Conservation (phyloP, 2,329 filamentous ascomycete species). For the Oidium heveae region DNA sequence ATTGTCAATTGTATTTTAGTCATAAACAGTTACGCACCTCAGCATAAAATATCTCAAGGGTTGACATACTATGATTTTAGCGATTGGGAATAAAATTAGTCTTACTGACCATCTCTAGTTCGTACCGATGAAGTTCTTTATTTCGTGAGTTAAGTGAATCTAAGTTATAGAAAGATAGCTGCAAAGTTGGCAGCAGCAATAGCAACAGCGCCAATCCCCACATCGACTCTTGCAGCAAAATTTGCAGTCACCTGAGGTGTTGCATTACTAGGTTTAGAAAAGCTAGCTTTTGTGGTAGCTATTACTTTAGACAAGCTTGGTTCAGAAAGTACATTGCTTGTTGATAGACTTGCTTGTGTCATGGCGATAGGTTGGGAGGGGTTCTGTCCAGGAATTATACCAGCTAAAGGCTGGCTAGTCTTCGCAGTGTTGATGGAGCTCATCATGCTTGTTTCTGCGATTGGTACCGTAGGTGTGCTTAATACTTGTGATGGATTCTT, state of each 20-base stretch:
- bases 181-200: slow-evolving; percentile 3
- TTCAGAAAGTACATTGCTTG: slow-evolving; percentile 1
- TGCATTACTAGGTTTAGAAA: slow-evolving; percentile 1
- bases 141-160: too few relatives aligned
- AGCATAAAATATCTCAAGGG: too few relatives aligned
- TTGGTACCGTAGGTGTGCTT: neutral
- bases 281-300: slow-evolving; percentile 1
- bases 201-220: slow-evolving; percentile 8
- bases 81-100: too few relatives aligned
- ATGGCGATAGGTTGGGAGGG: neutral
- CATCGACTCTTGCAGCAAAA: slow-evolving; percentile 5
- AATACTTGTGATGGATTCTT: neutral
- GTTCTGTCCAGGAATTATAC: neutral
- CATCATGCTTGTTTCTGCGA: neutral
- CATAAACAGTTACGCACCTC: too few relatives aligned
- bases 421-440: neutral
- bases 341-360: neutral
- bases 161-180: slow-evolving; percentile 1
- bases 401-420: neutral
- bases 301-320: neutral
- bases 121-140: too few relatives aligned
- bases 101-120: too few relatives aligned
- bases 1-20: too few relatives aligned
- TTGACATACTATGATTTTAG: too few relatives aligned
- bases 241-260: slow-evolving; percentile 5